Base-by-base conservation (phyloP, 2,329 filamentous ascomycete species). In the Aspergillus texensis region DNA sequence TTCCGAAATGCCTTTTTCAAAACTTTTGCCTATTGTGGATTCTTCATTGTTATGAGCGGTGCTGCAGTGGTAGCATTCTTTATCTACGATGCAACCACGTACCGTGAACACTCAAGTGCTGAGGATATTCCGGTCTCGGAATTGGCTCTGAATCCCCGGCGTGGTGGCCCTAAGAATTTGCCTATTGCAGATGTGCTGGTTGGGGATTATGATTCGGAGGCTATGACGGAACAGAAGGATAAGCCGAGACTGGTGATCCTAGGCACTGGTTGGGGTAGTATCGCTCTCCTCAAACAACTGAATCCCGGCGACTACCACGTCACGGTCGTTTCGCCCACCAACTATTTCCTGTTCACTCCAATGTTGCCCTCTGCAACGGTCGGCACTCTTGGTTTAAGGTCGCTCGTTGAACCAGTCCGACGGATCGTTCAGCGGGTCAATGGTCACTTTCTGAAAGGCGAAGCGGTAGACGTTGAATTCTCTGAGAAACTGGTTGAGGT, bases 281-380 rank as follows among this genome's bases (percentile, higher is more conserved):
- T 99, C 65, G 92, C 94, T 5, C 82, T 99, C 63, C 81, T 99
- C 70, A 99, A 99, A 81, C 90, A 92, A 66, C 80, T 99, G 66
- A 91, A 94, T 66, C 90, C 93, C 0, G 92, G 94, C 14, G 92
- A 97, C 71, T 99, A 97, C 75, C 94, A 99, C 78, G 90, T 99
- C 69, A 98, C 94, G 5, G 91, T 99, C 45, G 90, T 99, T 50
- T 96, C 93, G 14, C 94, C 95, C 0, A 91, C 91, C 41, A 98
- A 98, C 73, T 97, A 98, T 81, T 99, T 99, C 80, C 82, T 99
- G 36, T 99, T 99, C 78, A 99, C 95, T 2, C 95, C 95, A 0
- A 98, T 99, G 94, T 84, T 99, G 50, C 95, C 95, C 1, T 97
- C 93, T 39, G 96, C 95, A 9, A 99, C 96, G 0, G 95, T 99